A percentile compares a stretch with the other conserved stretches of the same genome.
phyloP scores from a whole-genome alignment of 257 asterid genomes.

The Forsythia viridissima region DNA sequence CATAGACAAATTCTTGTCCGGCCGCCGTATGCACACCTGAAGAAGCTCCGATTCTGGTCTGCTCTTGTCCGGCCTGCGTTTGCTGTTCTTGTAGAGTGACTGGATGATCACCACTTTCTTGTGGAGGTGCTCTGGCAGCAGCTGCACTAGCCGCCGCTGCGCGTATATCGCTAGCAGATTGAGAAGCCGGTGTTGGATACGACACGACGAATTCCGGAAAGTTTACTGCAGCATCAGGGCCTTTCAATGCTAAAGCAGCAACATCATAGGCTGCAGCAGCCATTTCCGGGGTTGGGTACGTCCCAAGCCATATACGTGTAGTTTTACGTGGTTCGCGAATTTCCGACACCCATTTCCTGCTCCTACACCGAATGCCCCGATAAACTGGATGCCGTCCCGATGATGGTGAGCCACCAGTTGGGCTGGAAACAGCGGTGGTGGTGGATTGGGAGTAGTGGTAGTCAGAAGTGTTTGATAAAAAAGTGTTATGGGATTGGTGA shows the following conservation, averaged over 20 bases:
- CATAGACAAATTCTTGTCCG: conserved; percentile 40
- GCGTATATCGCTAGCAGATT: conserved; percentile 37
- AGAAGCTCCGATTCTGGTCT: conserved; percentile 5
- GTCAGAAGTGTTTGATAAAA: not conserved
- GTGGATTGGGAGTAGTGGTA: not conserved
- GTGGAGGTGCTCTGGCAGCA: conserved; percentile 21
- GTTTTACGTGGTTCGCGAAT: conserved; percentile 62
- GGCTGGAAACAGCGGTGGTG: conserved; percentile 16
- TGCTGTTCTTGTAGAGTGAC: not conserved
- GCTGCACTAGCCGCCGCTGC: conserved; percentile 44
- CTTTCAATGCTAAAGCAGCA: conserved; percentile 57
- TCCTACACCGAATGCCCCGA: conserved; percentile 51
- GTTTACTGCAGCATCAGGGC: conserved; percentile 39
- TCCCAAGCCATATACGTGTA: conserved; percentile 66
- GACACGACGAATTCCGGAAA: conserved; percentile 32
- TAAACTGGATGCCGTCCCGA: conserved; percentile 47
- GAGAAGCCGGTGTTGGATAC: conserved; percentile 45
- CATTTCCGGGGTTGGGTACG: conserved; percentile 60
- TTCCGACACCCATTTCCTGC: conserved; percentile 70
- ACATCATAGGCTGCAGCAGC: conserved; percentile 69
- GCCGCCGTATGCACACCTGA: not conserved
- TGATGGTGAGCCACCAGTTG: conserved; percentile 9
- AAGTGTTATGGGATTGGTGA: not conserved
- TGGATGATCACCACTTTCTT: not conserved
- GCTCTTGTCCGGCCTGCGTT: not conserved